phyloP scores from a whole-genome alignment of 2,329 filamentous ascomycete genomes.

The Ceratocystis lukuohia region DNA sequence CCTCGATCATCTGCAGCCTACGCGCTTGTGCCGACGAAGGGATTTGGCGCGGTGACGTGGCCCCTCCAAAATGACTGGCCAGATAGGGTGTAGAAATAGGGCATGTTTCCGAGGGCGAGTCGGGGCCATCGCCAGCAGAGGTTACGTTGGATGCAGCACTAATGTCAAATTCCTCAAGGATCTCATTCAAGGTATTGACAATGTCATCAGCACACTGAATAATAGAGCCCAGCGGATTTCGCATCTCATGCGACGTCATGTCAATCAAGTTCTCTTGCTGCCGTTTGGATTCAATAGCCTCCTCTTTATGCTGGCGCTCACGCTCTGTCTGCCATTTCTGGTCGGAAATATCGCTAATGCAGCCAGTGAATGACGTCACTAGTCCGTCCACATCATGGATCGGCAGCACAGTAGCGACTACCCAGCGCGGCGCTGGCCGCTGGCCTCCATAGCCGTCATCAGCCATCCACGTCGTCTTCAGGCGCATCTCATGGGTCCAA shows the following conservation, averaged over 20 bases:
- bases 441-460: slow-evolving; percentile 34
- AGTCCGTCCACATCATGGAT: slow-evolving; percentile 34
- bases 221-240: slow-evolving; percentile 60
- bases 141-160: slow-evolving; percentile 21
- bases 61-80: not conserved
- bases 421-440: slow-evolving; percentile 35
- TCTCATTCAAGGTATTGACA: slow-evolving; percentile 35
- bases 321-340: slow-evolving; percentile 40
- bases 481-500: slow-evolving; percentile 36
- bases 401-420: slow-evolving; percentile 38
- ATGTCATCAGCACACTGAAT: slow-evolving; percentile 63
- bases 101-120: slow-evolving; percentile 12
- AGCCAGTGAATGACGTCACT: slow-evolving; percentile 36
- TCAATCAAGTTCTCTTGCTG: slow-evolving; percentile 76
- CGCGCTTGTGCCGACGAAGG: not conserved
- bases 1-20: slow-evolving; percentile 22
- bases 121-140: slow-evolving; percentile 11
- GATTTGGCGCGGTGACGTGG: slow-evolving; percentile 8
- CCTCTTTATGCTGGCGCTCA: slow-evolving; percentile 37
- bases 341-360: slow-evolving; percentile 36
- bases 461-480: slow-evolving; percentile 35
- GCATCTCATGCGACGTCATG: slow-evolving; percentile 59
- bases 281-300: slow-evolving; percentile 45
- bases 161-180: slow-evolving; percentile 27
- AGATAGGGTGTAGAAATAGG: not conserved